These are phyloP conservation scores for Leccinum boreale DNA, from an alignment of 768 basidiomycete genomes.

Conservation along the genomic window DNA sequence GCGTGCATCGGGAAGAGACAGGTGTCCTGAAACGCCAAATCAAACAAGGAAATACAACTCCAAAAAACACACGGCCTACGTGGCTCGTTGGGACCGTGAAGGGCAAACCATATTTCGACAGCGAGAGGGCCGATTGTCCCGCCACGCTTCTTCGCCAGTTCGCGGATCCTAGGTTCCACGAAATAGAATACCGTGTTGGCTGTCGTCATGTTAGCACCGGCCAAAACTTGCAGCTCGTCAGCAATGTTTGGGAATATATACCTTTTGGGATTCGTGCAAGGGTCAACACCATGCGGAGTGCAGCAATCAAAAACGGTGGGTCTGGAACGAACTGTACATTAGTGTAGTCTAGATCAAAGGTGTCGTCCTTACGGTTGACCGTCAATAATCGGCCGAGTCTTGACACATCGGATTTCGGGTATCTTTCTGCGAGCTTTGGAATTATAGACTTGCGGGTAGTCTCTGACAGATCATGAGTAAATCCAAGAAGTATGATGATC, in stretches of 20 bases:
- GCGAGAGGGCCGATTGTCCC: slow-evolving; percentile 18
- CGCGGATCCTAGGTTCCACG: slow-evolving; percentile 14
- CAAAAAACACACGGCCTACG: neutral
- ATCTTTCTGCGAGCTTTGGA: neutral
- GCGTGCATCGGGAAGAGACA: slow-evolving; percentile 3
- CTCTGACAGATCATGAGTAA: slow-evolving; percentile 2
- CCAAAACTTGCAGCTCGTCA: neutral
- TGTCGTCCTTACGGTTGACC: slow-evolving; percentile 8
- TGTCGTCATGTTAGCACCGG: too few relatives aligned
- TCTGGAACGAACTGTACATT: slow-evolving; percentile 4
- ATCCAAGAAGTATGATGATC: neutral
- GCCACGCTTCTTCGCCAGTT: slow-evolving; percentile 10
- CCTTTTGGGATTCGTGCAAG: slow-evolving; percentile 19
- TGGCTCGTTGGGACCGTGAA: slow-evolving; percentile 4
- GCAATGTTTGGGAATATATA: neutral
- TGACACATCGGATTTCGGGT: neutral
- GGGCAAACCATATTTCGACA: slow-evolving; percentile 16
- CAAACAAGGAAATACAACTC: neutral
- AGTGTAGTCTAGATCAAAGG: neutral
- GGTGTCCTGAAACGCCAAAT: neutral
- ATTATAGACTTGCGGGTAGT: slow-evolving; percentile 6
- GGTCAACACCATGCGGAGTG: slow-evolving; percentile 17
- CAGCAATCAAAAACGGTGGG: slow-evolving; percentile 6
- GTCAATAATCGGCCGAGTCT: slow-evolving; percentile 17
- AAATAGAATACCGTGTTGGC: neutral